These are phyloP conservation scores for Fusarium redolens DNA, from an alignment of 2,329 filamentous ascomycete species.

Conservation along the genomic window DNA sequence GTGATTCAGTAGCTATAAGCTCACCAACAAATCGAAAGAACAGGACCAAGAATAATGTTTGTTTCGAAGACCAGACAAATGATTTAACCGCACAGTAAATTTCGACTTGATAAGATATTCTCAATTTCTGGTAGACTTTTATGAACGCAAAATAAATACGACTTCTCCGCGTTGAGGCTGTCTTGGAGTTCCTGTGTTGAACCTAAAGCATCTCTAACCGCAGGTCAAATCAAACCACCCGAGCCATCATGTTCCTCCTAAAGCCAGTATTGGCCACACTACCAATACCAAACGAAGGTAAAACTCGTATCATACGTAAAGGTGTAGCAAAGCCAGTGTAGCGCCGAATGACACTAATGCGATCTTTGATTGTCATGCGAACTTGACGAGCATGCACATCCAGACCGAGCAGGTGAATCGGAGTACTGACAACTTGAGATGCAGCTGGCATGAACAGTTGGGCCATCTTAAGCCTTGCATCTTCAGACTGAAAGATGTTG, in stretches of 20 bases:
- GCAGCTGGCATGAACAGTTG: slow-evolving; percentile 40
- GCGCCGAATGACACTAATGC: slow-evolving; percentile 23
- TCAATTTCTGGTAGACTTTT: not conserved
- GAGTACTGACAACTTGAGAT: slow-evolving; percentile 40
- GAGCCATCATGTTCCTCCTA: slow-evolving; percentile 35
- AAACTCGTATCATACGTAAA: slow-evolving; percentile 37
- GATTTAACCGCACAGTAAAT: rapidly evolving
- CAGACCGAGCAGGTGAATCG: slow-evolving; percentile 41
- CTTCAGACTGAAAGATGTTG: slow-evolving; percentile 35
- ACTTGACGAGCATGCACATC: slow-evolving; percentile 35
- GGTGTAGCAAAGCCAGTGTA: slow-evolving; percentile 37
- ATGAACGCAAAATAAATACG: not conserved
- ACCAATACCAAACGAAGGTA: slow-evolving; percentile 40
- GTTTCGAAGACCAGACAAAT: not conserved
- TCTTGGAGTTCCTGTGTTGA: slow-evolving; percentile 31
- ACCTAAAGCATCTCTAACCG: slow-evolving; percentile 8
- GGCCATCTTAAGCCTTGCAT: slow-evolving; percentile 40
- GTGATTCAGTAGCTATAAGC: rapidly evolving
- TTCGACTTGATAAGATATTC: not conserved
- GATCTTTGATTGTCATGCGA: slow-evolving; percentile 30
- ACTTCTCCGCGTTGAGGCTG: slow-evolving; percentile 31
- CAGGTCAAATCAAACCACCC: slow-evolving; percentile 8
- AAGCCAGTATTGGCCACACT: slow-evolving; percentile 42
- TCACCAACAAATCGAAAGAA: rapidly evolving
- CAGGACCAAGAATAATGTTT: not conserved